Conservation (phyloP, 2,329 filamentous ascomycete species). For the Trichophyton equinum region DNA sequence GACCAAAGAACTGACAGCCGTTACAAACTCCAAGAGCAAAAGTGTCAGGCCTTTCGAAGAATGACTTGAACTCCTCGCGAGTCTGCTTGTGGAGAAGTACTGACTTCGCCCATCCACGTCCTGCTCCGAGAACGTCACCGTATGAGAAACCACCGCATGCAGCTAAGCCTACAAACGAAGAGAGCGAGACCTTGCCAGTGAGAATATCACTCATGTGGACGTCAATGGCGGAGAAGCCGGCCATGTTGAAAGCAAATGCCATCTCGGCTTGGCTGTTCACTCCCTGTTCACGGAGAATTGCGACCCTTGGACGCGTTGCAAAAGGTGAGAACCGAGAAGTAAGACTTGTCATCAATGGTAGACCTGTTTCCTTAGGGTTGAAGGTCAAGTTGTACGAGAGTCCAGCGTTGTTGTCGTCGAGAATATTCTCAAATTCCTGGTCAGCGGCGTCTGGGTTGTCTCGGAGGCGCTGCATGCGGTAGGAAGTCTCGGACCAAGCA, state of each 20-base stretch:
- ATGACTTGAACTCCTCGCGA: constrained; percentile 64
- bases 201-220: constrained; percentile 94
- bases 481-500: constrained; percentile 78
- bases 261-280: constrained; percentile 96
- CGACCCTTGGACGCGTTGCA: constrained; percentile 59
- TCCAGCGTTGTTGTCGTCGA: constrained; percentile 66
- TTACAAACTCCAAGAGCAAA: constrained; percentile 94
- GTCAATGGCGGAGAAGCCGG: constrained; percentile 83
- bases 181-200: constrained; percentile 63
- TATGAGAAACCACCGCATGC: constrained; percentile 97
- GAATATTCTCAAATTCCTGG: constrained; percentile 62
- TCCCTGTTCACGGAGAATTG: constrained; percentile 88
- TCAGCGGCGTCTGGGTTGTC: constrained; percentile 84
- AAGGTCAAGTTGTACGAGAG: constrained; percentile 74
- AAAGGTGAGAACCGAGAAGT: constrained; percentile 44
- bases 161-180: constrained; percentile 74
- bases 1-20: constrained; percentile 86
- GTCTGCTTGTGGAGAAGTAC: constrained; percentile 71
- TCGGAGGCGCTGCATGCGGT: constrained; percentile 78
- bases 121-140: constrained; percentile 83
- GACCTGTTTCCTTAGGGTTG: constrained; percentile 61
- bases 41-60: constrained; percentile 80
- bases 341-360: constrained; percentile 55
- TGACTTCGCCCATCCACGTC: constrained; percentile 89
- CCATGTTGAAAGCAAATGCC: constrained; percentile 86